Evolutionary conservation across 75 land plant genomes (phyloP).

Genomic region (Pinus taeda): DNA sequence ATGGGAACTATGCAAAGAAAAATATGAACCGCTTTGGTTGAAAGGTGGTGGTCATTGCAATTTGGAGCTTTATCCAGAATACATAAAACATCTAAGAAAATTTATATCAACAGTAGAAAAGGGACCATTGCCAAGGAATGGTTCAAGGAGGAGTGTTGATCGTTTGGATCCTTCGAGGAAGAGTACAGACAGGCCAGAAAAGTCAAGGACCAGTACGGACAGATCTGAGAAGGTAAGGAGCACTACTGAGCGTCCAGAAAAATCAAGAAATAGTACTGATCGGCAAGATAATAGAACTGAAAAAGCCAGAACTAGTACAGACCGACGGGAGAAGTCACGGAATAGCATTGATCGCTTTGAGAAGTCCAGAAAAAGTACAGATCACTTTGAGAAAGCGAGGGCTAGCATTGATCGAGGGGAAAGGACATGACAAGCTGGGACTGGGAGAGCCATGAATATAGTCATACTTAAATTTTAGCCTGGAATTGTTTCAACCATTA

Average conservation of each 20-base stretch:
- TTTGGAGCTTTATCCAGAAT: slow-evolving; percentile 58
- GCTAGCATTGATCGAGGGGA: slow-evolving; percentile 11
- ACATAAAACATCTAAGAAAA: slow-evolving; percentile 47
- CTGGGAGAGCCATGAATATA: not conserved
- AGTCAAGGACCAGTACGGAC: slow-evolving; percentile 15
- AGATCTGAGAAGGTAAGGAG: slow-evolving; percentile 13
- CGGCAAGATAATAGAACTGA: slow-evolving; percentile 10
- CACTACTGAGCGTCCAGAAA: slow-evolving; percentile 17
- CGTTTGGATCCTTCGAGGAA: not conserved
- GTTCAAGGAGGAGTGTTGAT: slow-evolving; percentile 13
- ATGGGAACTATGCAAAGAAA: slow-evolving; percentile 46
- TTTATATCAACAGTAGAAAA: slow-evolving; percentile 23
- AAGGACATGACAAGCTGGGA: slow-evolving; percentile 7
- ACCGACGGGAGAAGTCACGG: slow-evolving; percentile 9
- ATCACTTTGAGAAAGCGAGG: slow-evolving; percentile 7
- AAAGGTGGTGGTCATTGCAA: slow-evolving; percentile 61
- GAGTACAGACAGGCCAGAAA: slow-evolving; percentile 13
- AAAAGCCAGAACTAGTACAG: slow-evolving; percentile 14
- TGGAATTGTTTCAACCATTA: not conserved
- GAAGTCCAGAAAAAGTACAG: slow-evolving; percentile 14
- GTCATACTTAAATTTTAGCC: not conserved
- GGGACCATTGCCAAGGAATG: slow-evolving; percentile 2
- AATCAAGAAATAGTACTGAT: slow-evolving; percentile 14
- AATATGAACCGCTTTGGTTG: slow-evolving; percentile 57
- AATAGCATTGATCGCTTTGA: slow-evolving; percentile 21